Evolutionary conservation across 1,284 basidiomycete genomes (phyloP).

Genomic region (Cutaneotrichosporon cyanovorans): DNA sequence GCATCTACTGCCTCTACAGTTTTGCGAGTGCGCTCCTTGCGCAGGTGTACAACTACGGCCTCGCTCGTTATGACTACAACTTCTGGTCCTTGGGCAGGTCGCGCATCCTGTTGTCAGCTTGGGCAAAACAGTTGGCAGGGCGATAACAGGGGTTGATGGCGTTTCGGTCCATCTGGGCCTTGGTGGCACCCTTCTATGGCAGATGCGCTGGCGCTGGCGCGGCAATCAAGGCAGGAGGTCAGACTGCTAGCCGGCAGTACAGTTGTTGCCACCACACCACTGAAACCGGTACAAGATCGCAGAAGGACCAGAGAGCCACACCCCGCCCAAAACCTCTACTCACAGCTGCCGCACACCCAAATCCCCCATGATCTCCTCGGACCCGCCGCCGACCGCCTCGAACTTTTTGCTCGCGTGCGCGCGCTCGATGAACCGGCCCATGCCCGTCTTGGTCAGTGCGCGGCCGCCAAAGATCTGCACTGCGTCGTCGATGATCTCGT

Average conservation of each 20-base stretch:
- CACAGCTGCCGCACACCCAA: constrained; percentile 49
- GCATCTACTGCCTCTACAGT: too few relatives aligned
- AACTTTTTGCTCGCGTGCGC: constrained; percentile 65
- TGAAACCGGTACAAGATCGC: too few relatives aligned
- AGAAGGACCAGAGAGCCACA: too few relatives aligned
- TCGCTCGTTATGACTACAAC: constrained; percentile 2
- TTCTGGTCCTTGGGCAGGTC: constrained; percentile 10
- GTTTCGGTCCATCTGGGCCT: too few relatives aligned
- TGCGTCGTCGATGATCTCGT: constrained; percentile 49
- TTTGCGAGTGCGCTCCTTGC: too few relatives aligned
- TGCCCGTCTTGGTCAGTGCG: constrained; percentile 33
- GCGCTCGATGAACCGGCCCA: constrained; percentile 51
- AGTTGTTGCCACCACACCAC: too few relatives aligned
- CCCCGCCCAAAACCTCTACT: neutral
- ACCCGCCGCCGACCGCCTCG: constrained; percentile 58
- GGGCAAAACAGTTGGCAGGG: neutral
- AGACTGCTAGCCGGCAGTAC: too few relatives aligned
- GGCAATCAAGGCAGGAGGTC: too few relatives aligned
- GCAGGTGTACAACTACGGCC: too few relatives aligned
- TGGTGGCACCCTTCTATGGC: too few relatives aligned
- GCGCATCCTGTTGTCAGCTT: neutral
- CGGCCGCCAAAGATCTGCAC: constrained; percentile 47
- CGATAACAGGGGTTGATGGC: too few relatives aligned
- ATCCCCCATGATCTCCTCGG: constrained; percentile 49
- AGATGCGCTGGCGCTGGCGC: too few relatives aligned